Evolutionary conservation across 2,329 filamentous ascomycete species (phyloP), one percentile per base, ranked within the genome.

Genomic region (Cytospora mali): DNA sequence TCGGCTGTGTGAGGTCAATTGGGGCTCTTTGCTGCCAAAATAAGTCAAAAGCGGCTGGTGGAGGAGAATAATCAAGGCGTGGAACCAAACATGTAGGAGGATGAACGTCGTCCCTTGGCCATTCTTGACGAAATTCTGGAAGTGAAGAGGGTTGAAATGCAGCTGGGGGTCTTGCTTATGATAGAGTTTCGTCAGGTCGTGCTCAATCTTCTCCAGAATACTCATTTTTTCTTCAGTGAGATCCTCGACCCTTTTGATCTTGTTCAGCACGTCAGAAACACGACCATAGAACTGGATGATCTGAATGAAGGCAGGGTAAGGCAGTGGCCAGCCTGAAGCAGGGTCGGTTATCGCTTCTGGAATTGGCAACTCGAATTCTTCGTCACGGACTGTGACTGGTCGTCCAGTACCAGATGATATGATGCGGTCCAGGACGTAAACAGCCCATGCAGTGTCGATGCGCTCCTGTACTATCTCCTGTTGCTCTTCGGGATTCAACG

Each of bases 41-140:
- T 90, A 91, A 54, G 92, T 90, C 58, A 96, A 79, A 1, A 96
- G 78, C 0, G 92, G 92, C 67, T 94, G 91, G 71, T 96, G 91
- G 6, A 96, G 80, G 4, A 96, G 83, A 64, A 96, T 92, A 67
- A 96, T 93, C 31, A 95, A 79, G 0, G 91, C 91, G 67, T 96
- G 92, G 69, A 94, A 94, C 92, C 92, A 96, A 72, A 93, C 91
- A 72, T 96, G 92, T 27, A 96, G 78, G 11, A 96, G 79, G 55
- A 96, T 90, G 66, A 96, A 96, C 49, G 91, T 95, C 0, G 91
- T 93, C 16, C 92, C 91, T 72, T 96, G 90, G 11, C 91, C 90
- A 52, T 86, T 83, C 70, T 89, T 89, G 50, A 93, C 87, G 71
- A 96, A 95, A 39, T 90, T 86, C 74, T 93, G 91, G 73, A 96